phyloP scores from a whole-genome alignment of 2,329 filamentous ascomycete species.

The Fusarium globosum region DNA sequence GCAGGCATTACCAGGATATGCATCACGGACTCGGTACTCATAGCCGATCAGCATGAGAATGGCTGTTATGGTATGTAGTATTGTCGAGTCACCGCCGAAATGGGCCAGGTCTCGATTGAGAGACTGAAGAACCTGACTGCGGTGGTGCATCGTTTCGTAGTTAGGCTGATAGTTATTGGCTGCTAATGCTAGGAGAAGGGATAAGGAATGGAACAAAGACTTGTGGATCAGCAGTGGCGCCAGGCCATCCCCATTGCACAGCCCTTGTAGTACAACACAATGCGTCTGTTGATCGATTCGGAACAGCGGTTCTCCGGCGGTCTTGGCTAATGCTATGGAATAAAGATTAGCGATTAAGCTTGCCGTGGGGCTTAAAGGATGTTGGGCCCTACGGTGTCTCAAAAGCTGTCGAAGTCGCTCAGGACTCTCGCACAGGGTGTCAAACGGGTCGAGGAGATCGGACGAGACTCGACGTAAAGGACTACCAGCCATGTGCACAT shows the following conservation, averaged over 20 bases:
- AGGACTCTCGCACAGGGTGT: too few relatives aligned
- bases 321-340: not conserved
- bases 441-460: too few relatives aligned
- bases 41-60: slow-evolving; percentile 6
- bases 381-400: not conserved
- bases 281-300: not conserved
- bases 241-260: not conserved
- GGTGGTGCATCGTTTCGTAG: not conserved
- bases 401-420: slow-evolving; percentile 5
- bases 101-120: not conserved
- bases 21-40: slow-evolving; percentile 1
- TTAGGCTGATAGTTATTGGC: not conserved
- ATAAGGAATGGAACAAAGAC: not conserved
- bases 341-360: too few relatives aligned
- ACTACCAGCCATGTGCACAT: too few relatives aligned
- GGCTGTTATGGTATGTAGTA: not conserved
- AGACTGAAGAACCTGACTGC: not conserved
- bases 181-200: not conserved
- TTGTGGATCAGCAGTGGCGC: not conserved
- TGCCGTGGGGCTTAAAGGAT: too few relatives aligned
- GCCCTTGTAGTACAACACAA: not conserved
- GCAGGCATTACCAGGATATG: too few relatives aligned
- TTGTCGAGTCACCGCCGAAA: accelerated
- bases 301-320: slow-evolving; percentile 1
- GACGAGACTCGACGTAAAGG: too few relatives aligned